Conservation (phyloP, 83 land plant species). For the Picea abies region DNA sequence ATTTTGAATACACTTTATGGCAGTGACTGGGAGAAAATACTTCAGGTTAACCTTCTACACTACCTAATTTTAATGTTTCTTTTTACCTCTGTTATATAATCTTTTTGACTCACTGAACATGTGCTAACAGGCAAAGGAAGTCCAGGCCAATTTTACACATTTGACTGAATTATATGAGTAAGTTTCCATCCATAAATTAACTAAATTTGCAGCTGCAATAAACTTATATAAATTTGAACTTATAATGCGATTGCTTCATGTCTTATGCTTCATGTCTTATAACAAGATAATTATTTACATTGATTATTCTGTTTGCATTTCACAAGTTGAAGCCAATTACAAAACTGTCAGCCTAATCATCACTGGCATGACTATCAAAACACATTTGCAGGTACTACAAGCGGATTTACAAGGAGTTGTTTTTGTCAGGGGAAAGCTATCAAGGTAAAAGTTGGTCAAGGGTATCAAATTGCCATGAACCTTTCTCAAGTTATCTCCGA, state of each 20-base stretch:
- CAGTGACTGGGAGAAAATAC: slow-evolving; percentile 75
- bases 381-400: slow-evolving; percentile 57
- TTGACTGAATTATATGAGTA: slow-evolving; percentile 75
- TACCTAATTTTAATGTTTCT: background rate
- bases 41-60: slow-evolving; percentile 50
- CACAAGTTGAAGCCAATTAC: too few species aligned
- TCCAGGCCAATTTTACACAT: slow-evolving; percentile 75
- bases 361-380: too few species aligned
- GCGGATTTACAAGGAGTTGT: slow-evolving; percentile 61
- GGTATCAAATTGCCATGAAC: slow-evolving; percentile 18
- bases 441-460: slow-evolving; percentile 16
- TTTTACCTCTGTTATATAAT: background rate
- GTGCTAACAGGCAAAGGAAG: slow-evolving; percentile 62
- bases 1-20: slow-evolving; percentile 61
- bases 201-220: background rate
- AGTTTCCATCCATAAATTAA: slow-evolving; percentile 16
- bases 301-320: too few species aligned
- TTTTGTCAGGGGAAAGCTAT: slow-evolving; percentile 39
- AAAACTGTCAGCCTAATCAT: too few species aligned
- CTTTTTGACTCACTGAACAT: background rate
- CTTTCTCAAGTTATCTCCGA: slow-evolving; percentile 51
- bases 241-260: too few species aligned
- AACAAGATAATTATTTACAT: too few species aligned
- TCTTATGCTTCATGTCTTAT: too few species aligned
- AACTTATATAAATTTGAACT: background rate